A percentile compares a stretch with the other conserved stretches of the same genome.
Evolutionary conservation across 2,329 filamentous ascomycete species (phyloP).

Genomic region (Pseudomassariella vexata): DNA sequence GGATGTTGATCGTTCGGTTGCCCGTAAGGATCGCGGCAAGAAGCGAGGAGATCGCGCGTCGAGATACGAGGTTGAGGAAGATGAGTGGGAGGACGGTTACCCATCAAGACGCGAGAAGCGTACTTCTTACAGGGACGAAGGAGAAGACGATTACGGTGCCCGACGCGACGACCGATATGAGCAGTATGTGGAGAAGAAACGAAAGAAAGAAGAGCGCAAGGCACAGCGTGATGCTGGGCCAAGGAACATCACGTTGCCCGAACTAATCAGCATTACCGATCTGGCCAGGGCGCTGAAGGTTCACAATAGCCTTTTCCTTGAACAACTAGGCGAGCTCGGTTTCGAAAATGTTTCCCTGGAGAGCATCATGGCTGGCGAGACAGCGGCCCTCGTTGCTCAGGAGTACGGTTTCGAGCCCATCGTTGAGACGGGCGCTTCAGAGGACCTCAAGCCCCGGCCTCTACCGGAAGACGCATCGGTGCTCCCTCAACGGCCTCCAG

Average conservation of each 20-base stretch:
- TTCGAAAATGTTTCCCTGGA: constrained; percentile 81
- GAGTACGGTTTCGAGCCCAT: constrained; percentile 91
- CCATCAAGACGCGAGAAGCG: background rate
- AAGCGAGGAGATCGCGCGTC: constrained; percentile 1
- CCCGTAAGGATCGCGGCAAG: constrained; percentile 3
- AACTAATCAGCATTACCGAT: constrained; percentile 85
- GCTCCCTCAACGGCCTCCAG: constrained; percentile 74
- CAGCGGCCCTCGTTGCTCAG: constrained; percentile 80
- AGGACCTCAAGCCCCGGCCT: constrained; percentile 69
- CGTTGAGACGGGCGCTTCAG: constrained; percentile 57
- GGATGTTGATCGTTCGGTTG: background rate
- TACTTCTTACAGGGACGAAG: constrained; percentile 10
- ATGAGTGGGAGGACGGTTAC: constrained; percentile 3
- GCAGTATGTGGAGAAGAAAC: constrained; percentile 34
- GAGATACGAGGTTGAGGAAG: constrained; percentile 1
- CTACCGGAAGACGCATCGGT: constrained; percentile 59
- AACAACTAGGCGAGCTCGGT: constrained; percentile 75
- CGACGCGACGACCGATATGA: constrained; percentile 23
- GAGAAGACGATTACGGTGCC: constrained; percentile 22
- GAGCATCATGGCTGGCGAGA: constrained; percentile 85
- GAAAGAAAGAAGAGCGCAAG: constrained; percentile 31
- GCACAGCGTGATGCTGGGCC: constrained; percentile 37
- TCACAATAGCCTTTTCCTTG: constrained; percentile 63
- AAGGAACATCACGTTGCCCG: constrained; percentile 68
- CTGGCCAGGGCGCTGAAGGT: constrained; percentile 72